Evolutionary conservation across 768 basidiomycete genomes (phyloP).

Genomic region (Macrocybe gigantea): DNA sequence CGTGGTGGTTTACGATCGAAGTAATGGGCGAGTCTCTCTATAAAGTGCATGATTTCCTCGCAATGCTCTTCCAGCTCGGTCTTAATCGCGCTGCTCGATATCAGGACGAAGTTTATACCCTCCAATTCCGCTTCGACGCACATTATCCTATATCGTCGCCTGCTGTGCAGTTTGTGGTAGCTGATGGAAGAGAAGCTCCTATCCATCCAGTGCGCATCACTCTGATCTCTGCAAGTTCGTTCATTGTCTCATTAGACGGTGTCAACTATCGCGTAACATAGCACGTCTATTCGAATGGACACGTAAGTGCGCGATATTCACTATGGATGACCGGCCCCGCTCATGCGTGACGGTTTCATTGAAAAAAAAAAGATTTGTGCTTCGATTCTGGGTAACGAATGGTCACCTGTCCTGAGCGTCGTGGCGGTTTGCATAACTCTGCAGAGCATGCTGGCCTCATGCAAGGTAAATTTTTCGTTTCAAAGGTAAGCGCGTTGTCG

Average conservation of each 20-base stretch:
- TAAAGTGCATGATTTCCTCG: constrained; percentile 36
- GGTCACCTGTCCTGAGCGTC: constrained; percentile 86
- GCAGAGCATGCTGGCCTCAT: constrained; percentile 90
- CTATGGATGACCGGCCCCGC: constrained; percentile 3
- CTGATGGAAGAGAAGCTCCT: constrained; percentile 59
- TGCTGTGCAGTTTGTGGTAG: constrained; percentile 79
- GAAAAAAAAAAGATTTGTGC: constrained; percentile 65
- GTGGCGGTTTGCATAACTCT: constrained; percentile 78
- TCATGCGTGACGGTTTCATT: background rate
- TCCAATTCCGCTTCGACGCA: constrained; percentile 77
- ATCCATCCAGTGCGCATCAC: constrained; percentile 63
- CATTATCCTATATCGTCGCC: constrained; percentile 86
- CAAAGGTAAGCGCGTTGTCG: background rate
- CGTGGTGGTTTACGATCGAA: constrained; percentile 75
- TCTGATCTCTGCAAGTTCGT: background rate
- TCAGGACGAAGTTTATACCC: constrained; percentile 70
- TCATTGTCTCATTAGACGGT: background rate
- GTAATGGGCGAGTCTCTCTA: constrained; percentile 83
- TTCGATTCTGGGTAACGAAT: constrained; percentile 83
- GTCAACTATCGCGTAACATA: constrained; percentile 20
- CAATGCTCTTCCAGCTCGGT: background rate
- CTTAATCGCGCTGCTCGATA: background rate
- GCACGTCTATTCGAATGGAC: constrained; percentile 88
- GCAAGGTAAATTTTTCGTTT: constrained; percentile 54
- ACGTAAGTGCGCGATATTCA: constrained; percentile 39